Percentiles rank a stretch among this genome's conserved stretches.
These are phyloP conservation scores for Gonapodya prolifera DNA, from an alignment of 192 early-diverging fungal species.

Conservation along the genomic window DNA sequence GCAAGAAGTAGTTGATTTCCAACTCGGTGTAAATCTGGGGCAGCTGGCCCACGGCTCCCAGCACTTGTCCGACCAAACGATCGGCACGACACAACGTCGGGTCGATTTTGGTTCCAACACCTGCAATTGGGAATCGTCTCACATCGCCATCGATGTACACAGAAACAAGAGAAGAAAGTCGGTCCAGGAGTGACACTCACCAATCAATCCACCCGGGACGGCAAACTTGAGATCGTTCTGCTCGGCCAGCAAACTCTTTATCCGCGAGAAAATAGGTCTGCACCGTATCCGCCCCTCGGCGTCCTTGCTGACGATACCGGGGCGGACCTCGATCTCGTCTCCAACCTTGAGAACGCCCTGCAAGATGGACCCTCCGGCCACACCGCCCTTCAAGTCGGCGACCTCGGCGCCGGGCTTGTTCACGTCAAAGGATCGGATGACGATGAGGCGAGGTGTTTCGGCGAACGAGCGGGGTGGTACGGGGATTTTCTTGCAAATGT, in stretches of 20 bases:
- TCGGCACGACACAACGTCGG: slow-evolving; percentile 93
- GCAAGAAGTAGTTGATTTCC: slow-evolving; percentile 94
- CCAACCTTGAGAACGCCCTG: slow-evolving; percentile 76
- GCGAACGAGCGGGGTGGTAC: slow-evolving; percentile 86
- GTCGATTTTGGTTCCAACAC: slow-evolving; percentile 92
- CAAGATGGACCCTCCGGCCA: slow-evolving; percentile 94
- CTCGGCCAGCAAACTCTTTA: slow-evolving; percentile 80
- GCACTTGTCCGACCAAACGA: slow-evolving; percentile 89
- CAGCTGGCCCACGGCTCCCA: slow-evolving; percentile 81
- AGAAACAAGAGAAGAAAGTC: not conserved
- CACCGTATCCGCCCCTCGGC: slow-evolving; percentile 66
- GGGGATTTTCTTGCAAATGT: slow-evolving; percentile 92
- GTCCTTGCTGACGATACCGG: slow-evolving; percentile 86
- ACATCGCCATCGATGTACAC: not conserved
- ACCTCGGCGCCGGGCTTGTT: slow-evolving; percentile 97
- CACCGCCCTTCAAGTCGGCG: slow-evolving; percentile 84
- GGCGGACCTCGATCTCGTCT: slow-evolving; percentile 93
- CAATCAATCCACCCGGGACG: slow-evolving; percentile 98
- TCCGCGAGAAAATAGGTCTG: slow-evolving; percentile 77
- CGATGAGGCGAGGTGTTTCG: slow-evolving; percentile 81
- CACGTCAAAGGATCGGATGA: slow-evolving; percentile 97
- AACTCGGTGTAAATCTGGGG: slow-evolving; percentile 89
- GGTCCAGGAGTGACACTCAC: slow-evolving; percentile 14
- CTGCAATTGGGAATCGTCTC: slow-evolving; percentile 12
- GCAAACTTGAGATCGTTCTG: slow-evolving; percentile 87